Evolutionary conservation across 2,329 filamentous ascomycete genomes (phyloP).

Genomic region (Penicillium fuscoglaucum): DNA sequence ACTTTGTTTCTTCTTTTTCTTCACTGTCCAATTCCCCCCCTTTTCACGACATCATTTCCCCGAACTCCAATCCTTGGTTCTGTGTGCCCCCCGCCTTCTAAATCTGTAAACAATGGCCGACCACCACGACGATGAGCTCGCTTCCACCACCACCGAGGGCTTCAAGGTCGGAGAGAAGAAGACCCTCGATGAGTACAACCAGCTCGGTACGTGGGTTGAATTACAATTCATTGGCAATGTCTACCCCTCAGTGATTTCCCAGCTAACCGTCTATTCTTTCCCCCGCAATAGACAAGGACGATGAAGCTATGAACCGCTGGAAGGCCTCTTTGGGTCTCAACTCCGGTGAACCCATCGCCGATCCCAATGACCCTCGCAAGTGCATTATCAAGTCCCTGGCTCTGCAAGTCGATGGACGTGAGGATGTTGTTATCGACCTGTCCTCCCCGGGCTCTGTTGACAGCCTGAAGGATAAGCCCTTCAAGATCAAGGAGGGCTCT

Average conservation of each 20-base stretch:
- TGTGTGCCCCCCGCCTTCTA: slow-evolving; percentile 18
- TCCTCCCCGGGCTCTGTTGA: slow-evolving; percentile 70
- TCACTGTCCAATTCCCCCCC: background rate
- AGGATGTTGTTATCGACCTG: slow-evolving; percentile 86
- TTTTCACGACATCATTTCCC: background rate
- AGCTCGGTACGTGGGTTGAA: slow-evolving; percentile 69
- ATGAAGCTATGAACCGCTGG: slow-evolving; percentile 96
- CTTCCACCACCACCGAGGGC: slow-evolving; percentile 84
- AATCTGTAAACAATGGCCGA: slow-evolving; percentile 60
- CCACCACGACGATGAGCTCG: slow-evolving; percentile 75
- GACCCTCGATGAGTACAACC: slow-evolving; percentile 88
- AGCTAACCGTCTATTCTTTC: slow-evolving; percentile 25
- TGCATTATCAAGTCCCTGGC: slow-evolving; percentile 92
- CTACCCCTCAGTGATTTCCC: background rate
- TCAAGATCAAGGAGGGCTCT: slow-evolving; percentile 94
- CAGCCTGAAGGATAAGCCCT: slow-evolving; percentile 84
- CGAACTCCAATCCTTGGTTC: slow-evolving; percentile 15
- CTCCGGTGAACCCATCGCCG: slow-evolving; percentile 67
- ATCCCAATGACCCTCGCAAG: slow-evolving; percentile 79
- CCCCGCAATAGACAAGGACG: slow-evolving; percentile 59
- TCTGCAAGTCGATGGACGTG: slow-evolving; percentile 78
- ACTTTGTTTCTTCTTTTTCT: background rate
- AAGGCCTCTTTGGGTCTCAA: slow-evolving; percentile 91
- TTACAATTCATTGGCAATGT: background rate
- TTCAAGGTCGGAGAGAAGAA: slow-evolving; percentile 99